These are phyloP conservation scores for Filosporella fistucella DNA, from an alignment of 495 filamentous ascomycete species.

Conservation along the genomic window DNA sequence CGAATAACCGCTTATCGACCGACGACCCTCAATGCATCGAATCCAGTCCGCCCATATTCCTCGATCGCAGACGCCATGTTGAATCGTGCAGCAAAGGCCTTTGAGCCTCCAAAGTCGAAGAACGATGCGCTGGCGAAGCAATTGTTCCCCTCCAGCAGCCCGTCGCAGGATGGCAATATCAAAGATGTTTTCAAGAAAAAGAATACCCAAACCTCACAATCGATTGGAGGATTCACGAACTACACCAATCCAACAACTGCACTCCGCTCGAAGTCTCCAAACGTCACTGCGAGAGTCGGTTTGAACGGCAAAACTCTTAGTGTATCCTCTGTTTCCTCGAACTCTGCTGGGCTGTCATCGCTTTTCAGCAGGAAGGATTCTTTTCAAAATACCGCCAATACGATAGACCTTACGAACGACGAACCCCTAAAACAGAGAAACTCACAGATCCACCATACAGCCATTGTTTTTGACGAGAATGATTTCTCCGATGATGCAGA, in stretches of 20 bases:
- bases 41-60: slow-evolving; percentile 10
- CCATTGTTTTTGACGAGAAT: slow-evolving; percentile 51
- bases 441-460: slow-evolving; percentile 8
- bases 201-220: slow-evolving; percentile 17
- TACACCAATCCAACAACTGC: slow-evolving; percentile 13
- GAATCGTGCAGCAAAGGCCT: slow-evolving; percentile 28
- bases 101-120: slow-evolving; percentile 20
- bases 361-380: slow-evolving; percentile 34
- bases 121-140: slow-evolving; percentile 37
- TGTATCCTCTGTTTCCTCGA: slow-evolving; percentile 3
- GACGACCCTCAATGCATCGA: slow-evolving; percentile 14
- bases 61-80: slow-evolving; percentile 35
- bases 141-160: slow-evolving; percentile 46
- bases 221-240: slow-evolving; percentile 19
- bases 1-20: slow-evolving; percentile 12
- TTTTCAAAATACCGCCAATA: slow-evolving; percentile 33
- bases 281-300: slow-evolving; percentile 14
- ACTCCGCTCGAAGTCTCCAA: slow-evolving; percentile 18
- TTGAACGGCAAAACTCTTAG: slow-evolving; percentile 5
- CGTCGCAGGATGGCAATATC: slow-evolving; percentile 25
- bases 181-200: slow-evolving; percentile 28
- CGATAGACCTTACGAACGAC: slow-evolving; percentile 17
- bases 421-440: slow-evolving; percentile 12
- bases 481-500: slow-evolving; percentile 69
- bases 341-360: slow-evolving; percentile 29